Conservation (phyloP, 1,284 basidiomycete genomes). For the Cryptococcus floricola region DNA sequence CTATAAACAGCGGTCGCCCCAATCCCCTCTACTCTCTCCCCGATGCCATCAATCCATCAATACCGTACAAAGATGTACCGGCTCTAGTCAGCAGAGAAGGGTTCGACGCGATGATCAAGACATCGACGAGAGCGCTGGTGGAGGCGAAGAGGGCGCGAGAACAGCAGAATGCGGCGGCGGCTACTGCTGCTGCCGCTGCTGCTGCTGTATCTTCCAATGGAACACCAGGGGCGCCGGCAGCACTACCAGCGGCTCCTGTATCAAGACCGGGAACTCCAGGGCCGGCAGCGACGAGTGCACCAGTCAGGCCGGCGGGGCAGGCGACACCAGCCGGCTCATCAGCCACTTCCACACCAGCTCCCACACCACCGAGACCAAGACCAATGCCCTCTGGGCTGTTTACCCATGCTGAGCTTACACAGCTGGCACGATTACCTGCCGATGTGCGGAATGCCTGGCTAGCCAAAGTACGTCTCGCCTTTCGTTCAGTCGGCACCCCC, state of each 20-base stretch:
- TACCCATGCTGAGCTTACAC: slow-evolving; percentile 4
- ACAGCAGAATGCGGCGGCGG: slow-evolving; percentile 4
- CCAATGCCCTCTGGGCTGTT: slow-evolving; percentile 5
- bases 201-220: background rate
- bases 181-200: background rate
- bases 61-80: slow-evolving; percentile 11
- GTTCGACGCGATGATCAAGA: slow-evolving; percentile 10
- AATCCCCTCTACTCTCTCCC: slow-evolving; percentile 16
- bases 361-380: slow-evolving; percentile 1
- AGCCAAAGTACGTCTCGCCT: slow-evolving; percentile 2
- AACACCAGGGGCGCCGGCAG: background rate
- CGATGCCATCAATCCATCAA: slow-evolving; percentile 15
- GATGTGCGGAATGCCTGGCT: slow-evolving; percentile 9
- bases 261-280: background rate
- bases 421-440: slow-evolving; percentile 3
- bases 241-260: background rate
- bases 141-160: slow-evolving; percentile 6
- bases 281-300: background rate
- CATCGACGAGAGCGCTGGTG: slow-evolving; percentile 5
- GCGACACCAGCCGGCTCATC: background rate
- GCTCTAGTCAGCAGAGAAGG: slow-evolving; percentile 15
- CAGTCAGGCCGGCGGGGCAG: background rate
- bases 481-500: background rate
- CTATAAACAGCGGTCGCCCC: slow-evolving; percentile 3
- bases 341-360: background rate